A percentile compares a stretch with the other conserved stretches of the same genome.
phyloP scores from a whole-genome alignment of 805 yeast species.

The Sugiyamaella floridensis region DNA sequence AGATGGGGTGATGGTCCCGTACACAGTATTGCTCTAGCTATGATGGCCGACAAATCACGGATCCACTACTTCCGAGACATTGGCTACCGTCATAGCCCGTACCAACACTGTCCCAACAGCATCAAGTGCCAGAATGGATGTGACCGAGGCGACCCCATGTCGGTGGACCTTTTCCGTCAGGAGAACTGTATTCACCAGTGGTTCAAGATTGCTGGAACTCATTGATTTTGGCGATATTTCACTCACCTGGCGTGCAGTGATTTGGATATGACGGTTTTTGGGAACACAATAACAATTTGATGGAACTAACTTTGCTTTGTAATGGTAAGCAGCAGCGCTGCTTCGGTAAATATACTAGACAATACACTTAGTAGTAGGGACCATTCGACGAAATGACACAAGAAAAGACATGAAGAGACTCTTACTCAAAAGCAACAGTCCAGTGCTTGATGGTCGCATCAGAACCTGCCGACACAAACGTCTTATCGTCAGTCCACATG shows the following conservation, averaged over 20 bases:
- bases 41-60: slow-evolving; percentile 60
- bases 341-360: too few species aligned
- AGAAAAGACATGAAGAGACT: too few species aligned
- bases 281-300: too few species aligned
- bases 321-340: too few species aligned
- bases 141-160: slow-evolving; percentile 47
- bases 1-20: slow-evolving; percentile 96
- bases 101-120: slow-evolving; percentile 77
- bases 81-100: slow-evolving; percentile 65
- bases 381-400: too few species aligned
- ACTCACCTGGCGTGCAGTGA: too few species aligned
- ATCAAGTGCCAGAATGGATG: slow-evolving; percentile 47
- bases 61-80: slow-evolving; percentile 87
- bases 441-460: slow-evolving; percentile 79
- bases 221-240: not conserved
- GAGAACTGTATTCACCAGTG: slow-evolving; percentile 75
- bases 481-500: slow-evolving; percentile 49
- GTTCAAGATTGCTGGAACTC: slow-evolving; percentile 31
- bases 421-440: slow-evolving; percentile 34
- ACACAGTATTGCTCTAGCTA: slow-evolving; percentile 65
- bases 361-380: too few species aligned
- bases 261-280: not conserved
- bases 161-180: slow-evolving; percentile 43
- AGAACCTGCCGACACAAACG: slow-evolving; percentile 63
- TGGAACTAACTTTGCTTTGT: too few species aligned